These are phyloP conservation scores for Globisporangium lucens DNA, from an alignment of 352 stramenopile species.

Conservation along the genomic window DNA sequence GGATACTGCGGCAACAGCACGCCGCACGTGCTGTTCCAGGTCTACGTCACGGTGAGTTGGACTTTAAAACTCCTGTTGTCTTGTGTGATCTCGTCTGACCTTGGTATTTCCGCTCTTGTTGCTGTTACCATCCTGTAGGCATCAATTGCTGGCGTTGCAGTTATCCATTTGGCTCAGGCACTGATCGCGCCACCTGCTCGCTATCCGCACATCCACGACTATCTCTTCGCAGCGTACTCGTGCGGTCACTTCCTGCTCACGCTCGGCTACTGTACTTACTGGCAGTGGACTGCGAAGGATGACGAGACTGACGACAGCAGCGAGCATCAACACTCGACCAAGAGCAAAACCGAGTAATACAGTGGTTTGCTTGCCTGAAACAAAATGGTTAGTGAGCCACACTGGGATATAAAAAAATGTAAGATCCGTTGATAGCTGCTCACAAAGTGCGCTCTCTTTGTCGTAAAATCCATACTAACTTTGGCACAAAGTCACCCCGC, in stretches of 20 bases:
- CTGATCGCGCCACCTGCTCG: constrained; percentile 41
- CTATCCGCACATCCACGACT: constrained; percentile 86
- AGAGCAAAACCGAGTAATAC: constrained; percentile 40
- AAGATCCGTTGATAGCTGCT: neutral
- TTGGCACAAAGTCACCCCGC: neutral
- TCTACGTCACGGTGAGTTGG: constrained; percentile 51
- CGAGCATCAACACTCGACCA: constrained; percentile 10
- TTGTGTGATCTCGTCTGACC: neutral
- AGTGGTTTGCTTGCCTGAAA: neutral
- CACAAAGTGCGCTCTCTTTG: neutral
- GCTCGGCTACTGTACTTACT: constrained; percentile 79
- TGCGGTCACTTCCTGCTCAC: constrained; percentile 72
- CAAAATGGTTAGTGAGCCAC: neutral
- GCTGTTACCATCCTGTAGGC: constrained; percentile 25
- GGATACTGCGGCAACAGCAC: constrained; percentile 37
- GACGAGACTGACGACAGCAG: constrained; percentile 8
- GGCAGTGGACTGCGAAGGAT: constrained; percentile 63
- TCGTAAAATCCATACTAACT: neutral
- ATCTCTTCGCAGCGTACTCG: constrained; percentile 78
- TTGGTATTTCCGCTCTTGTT: neutral
- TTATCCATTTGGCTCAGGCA: constrained; percentile 55
- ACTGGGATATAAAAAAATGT: neutral
- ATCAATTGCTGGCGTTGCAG: constrained; percentile 46
- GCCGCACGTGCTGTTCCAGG: constrained; percentile 28
- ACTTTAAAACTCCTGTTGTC: neutral